Conservation (phyloP, 768 basidiomycete genomes). For the Mycena vitilis region DNA sequence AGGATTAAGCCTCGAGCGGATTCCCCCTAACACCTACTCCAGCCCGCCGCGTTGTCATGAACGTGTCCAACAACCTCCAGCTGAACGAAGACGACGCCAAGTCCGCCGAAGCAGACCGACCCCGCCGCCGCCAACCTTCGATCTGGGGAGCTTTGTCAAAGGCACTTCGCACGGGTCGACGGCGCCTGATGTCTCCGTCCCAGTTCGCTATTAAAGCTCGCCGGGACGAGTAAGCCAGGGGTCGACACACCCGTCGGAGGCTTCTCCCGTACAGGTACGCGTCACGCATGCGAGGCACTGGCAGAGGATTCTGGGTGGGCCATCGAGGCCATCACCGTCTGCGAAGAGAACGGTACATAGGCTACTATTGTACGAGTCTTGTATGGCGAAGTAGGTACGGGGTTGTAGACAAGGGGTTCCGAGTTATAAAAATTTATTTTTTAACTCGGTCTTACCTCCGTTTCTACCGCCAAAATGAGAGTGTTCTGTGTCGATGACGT, state of each 20-base stretch:
- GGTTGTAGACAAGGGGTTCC: too few species aligned
- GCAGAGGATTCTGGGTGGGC: neutral
- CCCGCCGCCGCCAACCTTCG: constrained; percentile 1
- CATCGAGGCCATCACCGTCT: neutral
- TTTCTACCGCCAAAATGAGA: too few species aligned
- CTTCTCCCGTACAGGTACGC: neutral
- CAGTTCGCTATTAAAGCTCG: neutral
- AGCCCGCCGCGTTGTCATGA: too few species aligned
- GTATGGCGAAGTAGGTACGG: too few species aligned
- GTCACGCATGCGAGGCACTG: neutral
- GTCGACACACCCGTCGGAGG: neutral
- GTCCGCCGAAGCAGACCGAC: too few species aligned
- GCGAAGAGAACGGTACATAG: neutral
- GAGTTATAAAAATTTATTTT: too few species aligned
- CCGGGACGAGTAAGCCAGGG: neutral
- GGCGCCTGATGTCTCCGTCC: neutral
- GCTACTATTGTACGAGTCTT: too few species aligned
- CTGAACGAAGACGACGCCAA: constrained; percentile 1
- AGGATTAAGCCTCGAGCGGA: too few species aligned
- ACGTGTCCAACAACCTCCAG: neutral
- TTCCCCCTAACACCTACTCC: too few species aligned
- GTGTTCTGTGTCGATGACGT: too few species aligned
- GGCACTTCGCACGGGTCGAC: neutral
- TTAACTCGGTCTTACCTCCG: too few species aligned
- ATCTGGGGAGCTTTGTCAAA: neutral